These are phyloP conservation scores for Vanilla planifolia DNA, from an alignment of 106 monocot genomes.

Conservation along the genomic window DNA sequence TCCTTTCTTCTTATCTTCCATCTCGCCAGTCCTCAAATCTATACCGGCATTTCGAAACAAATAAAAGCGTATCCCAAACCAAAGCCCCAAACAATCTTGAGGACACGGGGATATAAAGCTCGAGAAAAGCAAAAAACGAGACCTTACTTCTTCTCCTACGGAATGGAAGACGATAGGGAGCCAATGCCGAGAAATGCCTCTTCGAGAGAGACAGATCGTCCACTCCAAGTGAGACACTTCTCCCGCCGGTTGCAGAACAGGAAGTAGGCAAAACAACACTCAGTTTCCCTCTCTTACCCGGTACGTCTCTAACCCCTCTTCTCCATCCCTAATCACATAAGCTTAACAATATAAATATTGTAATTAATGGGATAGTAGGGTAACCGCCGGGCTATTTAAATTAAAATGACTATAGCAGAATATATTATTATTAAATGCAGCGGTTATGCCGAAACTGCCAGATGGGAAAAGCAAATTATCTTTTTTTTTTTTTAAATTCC, in stretches of 20 bases:
- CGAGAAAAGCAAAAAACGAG: background rate
- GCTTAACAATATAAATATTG: no score
- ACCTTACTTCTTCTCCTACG: background rate
- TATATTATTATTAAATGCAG: no score
- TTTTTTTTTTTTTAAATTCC: no score
- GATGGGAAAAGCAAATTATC: no score
- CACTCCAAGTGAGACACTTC: conserved; percentile 1
- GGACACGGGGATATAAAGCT: background rate
- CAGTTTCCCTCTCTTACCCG: no score
- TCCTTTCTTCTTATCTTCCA: conserved; percentile 1
- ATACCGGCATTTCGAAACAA: conserved; percentile 1
- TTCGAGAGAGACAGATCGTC: conserved; percentile 4
- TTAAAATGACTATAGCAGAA: no score
- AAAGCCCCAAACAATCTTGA: background rate
- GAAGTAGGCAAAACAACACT: no score
- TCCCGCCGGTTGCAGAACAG: background rate
- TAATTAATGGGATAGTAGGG: no score
- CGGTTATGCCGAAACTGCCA: no score
- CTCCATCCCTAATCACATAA: no score
- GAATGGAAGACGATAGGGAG: background rate
- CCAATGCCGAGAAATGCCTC: background rate
- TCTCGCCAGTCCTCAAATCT: background rate
- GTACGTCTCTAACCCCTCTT: no score
- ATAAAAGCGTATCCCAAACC: background rate
- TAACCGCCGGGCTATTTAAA: no score